A percentile compares a stretch with the other conserved stretches of the same genome.
Evolutionary conservation across 371 early-diverging fungal genomes (phyloP).

Genomic region (Mucor saturninus): DNA sequence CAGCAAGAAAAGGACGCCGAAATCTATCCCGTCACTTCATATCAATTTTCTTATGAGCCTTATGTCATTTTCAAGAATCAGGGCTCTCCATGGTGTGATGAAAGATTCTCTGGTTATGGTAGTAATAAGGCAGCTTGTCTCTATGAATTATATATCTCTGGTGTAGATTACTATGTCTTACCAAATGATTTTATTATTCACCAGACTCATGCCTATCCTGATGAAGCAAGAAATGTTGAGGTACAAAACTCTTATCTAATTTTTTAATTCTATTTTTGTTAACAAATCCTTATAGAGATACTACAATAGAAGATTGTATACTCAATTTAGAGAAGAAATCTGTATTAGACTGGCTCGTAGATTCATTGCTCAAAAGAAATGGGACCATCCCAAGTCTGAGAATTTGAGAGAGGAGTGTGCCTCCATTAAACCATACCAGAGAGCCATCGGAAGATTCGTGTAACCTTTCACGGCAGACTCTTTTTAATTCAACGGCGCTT

Average conservation of each 20-base stretch:
- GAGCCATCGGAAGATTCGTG: slow-evolving; percentile 33
- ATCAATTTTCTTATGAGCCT: slow-evolving; percentile 65
- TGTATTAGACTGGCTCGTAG: slow-evolving; percentile 61
- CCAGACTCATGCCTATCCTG: slow-evolving; percentile 65
- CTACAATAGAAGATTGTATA: slow-evolving; percentile 61
- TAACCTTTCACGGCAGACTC: not conserved
- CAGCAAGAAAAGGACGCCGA: slow-evolving; percentile 18
- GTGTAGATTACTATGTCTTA: slow-evolving; percentile 61
- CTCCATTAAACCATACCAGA: slow-evolving; percentile 34
- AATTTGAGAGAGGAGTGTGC: slow-evolving; percentile 56
- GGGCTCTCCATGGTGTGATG: slow-evolving; percentile 66
- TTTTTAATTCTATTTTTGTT: slow-evolving; percentile 7
- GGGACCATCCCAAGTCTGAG: slow-evolving; percentile 45
- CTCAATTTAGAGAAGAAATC: slow-evolving; percentile 63
- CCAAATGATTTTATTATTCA: slow-evolving; percentile 67
- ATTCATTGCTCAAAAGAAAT: slow-evolving; percentile 56
- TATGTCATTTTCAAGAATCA: slow-evolving; percentile 62
- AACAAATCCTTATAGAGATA: slow-evolving; percentile 49
- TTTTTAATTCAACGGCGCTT: not conserved
- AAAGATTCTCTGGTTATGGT: slow-evolving; percentile 69
- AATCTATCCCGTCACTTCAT: slow-evolving; percentile 56
- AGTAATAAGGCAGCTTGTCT: slow-evolving; percentile 72
- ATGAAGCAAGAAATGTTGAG: slow-evolving; percentile 58
- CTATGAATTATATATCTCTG: slow-evolving; percentile 67
- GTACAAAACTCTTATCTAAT: slow-evolving; percentile 30